Percentiles rank a stretch among this genome's conserved stretches.
Conservation (phyloP, 495 filamentous ascomycete species). For the Aspergillus sclerotiicarbonarius region DNA sequence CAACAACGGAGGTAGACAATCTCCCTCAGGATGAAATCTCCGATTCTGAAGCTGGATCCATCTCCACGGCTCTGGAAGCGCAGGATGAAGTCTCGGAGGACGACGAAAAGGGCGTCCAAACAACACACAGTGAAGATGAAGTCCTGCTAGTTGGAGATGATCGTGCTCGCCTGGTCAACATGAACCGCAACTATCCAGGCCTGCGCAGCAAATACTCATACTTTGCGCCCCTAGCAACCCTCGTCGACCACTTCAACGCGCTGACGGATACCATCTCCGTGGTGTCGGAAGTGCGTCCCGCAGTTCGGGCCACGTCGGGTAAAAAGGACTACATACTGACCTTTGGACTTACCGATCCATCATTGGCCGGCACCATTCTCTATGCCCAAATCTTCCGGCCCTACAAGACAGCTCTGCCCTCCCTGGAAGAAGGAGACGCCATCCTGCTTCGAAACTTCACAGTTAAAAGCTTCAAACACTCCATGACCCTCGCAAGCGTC, state of each 20-base stretch:
- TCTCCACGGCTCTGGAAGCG: neutral
- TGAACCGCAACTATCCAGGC: conserved; percentile 41
- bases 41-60: neutral
- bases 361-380: conserved; percentile 42
- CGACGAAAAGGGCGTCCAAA: neutral
- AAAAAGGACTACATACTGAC: conserved; percentile 68
- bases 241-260: conserved; percentile 55
- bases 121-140: conserved; percentile 13
- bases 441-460: conserved; percentile 74
- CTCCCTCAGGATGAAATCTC: neutral
- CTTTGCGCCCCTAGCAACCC: conserved; percentile 63
- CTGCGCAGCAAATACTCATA: conserved; percentile 64
- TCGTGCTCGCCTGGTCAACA: conserved; percentile 15
- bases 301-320: conserved; percentile 60
- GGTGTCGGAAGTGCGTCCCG: conserved; percentile 54
- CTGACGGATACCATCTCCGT: conserved; percentile 67
- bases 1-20: neutral
- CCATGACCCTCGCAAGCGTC: conserved; percentile 46
- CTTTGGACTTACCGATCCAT: conserved; percentile 68
- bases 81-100: neutral
- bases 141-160: conserved; percentile 16
- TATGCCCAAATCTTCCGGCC: conserved; percentile 72
- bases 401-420: conserved; percentile 67
- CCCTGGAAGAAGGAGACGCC: conserved; percentile 66
- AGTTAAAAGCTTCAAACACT: conserved; percentile 52